A percentile compares a stretch with the other conserved stretches of the same genome.
Conservation (phyloP, 768 basidiomycete genomes). For the Termitomyces sp. region DNA sequence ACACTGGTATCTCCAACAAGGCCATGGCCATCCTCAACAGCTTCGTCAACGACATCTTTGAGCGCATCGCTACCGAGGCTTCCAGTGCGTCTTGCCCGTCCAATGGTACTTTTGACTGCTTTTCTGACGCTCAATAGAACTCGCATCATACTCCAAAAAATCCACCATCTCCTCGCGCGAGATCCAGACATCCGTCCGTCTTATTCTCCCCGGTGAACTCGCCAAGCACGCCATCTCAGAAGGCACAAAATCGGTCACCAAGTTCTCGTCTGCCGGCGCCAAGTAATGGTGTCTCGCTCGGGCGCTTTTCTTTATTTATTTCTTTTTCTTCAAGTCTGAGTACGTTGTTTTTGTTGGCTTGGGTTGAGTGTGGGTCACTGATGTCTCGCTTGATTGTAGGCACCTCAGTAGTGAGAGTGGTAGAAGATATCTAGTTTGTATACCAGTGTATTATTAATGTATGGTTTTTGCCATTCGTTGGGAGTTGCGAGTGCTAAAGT, state of each 20-base stretch:
- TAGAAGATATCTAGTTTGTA: slow-evolving; percentile 14
- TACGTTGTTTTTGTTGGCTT: not conserved
- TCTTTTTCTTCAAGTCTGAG: slow-evolving; percentile 1
- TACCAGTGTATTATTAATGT: slow-evolving; percentile 16
- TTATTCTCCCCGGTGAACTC: slow-evolving; percentile 95
- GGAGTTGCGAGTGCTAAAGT: too few species aligned
- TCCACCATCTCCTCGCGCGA: slow-evolving; percentile 98
- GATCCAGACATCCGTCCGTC: slow-evolving; percentile 93
- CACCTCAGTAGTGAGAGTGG: slow-evolving; percentile 5
- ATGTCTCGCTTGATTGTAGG: not conserved
- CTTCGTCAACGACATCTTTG: slow-evolving; percentile 93
- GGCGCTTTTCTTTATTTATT: not conserved
- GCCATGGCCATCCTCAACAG: slow-evolving; percentile 90
- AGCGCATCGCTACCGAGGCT: slow-evolving; percentile 86
- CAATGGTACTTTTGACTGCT: not conserved
- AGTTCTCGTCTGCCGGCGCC: slow-evolving; percentile 55
- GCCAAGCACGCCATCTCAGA: slow-evolving; percentile 99
- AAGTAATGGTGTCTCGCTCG: slow-evolving; percentile 29
- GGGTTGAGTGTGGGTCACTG: too few species aligned
- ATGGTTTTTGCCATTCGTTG: too few species aligned
- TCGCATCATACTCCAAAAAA: slow-evolving; percentile 97
- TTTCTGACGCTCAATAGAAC: slow-evolving; percentile 46
- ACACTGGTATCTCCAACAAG: slow-evolving; percentile 98
- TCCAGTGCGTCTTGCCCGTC: slow-evolving; percentile 56
- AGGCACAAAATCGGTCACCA: slow-evolving; percentile 60